Evolutionary conservation across 1,284 basidiomycete species (phyloP), one percentile per base, ranked within the genome.

Genomic region (Irpex rosettiformis): DNA sequence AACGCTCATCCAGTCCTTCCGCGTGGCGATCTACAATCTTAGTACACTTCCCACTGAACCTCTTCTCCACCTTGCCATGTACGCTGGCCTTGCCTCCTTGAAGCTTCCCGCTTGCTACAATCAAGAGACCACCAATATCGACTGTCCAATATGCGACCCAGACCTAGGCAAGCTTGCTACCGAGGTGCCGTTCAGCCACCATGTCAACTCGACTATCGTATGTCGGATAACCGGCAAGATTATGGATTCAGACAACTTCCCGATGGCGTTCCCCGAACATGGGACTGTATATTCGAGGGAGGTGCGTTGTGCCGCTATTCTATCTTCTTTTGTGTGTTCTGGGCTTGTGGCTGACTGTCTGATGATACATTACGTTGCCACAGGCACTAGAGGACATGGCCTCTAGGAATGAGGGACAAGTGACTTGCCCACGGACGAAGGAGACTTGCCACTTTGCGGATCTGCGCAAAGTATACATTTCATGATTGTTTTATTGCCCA

Each of bases 131-230:
- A 86, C 86, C 67, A 95, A 95, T 69, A 79, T 89, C 22, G 92
- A 98, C 70, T 99, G 96, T 71, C 96, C 96, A 0, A 88, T 93
- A 3, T 99, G 96, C 73, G 90, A 93, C 63, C 71, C 82, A 2
- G 84, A 88, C 11, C 79, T 98, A 16, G 87, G 88, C 21, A 78
- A 82, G 56, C 81, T 99, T 4, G 94, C 91, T 3, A 79, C 82
- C 58, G 91, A 96, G 64, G 93, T 98, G 0, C 96, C 97, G 0
- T 89, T 87, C 73, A 93, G 90, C 62, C 96, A 98, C 74, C 95
- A 98, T 71, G 86, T 89, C 53, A 98, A 96, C 70, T 97, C 94
- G 51, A 96, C 93, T 0, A 91, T 99, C 58, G 95, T 99, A 10
- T 99, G 97, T 71, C 77, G 85, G 47, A 82, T 97, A 64, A 93